Base-by-base conservation (phyloP, 257 asterid genomes). In the Solanum paucissectum region DNA sequence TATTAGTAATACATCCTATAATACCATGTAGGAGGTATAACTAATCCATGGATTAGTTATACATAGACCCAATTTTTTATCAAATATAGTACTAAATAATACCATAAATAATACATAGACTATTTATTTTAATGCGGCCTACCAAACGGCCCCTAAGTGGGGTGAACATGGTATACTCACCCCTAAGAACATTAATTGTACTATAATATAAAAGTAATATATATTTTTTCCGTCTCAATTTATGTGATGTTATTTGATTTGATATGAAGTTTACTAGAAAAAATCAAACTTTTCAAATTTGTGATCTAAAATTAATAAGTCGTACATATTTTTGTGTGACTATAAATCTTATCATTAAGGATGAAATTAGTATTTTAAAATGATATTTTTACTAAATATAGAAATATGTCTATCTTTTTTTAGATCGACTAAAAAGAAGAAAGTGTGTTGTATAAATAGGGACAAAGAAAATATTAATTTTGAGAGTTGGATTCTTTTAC, bases 271-370 rank as follows among this genome's bases (percentile, higher is more conserved):
- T 62, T 9, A 62, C 2, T 11, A 0, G 29, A 62, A 4, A 23
- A 62, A n/a, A 3, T 10, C 1, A 62, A 1, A 62, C 1, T 9
- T 4, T 5, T 1, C 0, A 2, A n/a, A 23, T 10, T 62, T n/a
- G 1, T 62, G 14, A 16, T 62, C 16, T n/a, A 58, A 58, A 29
- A 29, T 29, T 29, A 58, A 20, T 1, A 20, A 58, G 5, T 21
- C 3, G 3, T 60, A 21, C 27, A 60, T 60, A 4, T 60, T 60
- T 21, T 12, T 60, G 68, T 60, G 29, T 60, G 68, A 21, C 29
- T 60, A 9, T 21, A 21, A 60, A 60, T 60, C 68, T 21, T 60
- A 21, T 21, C 12, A 3, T 1, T 21, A 60, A 60, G 27, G 6
- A 1, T 60, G 1, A 60, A 52, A 52, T 16, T 20, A 18, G 9